phyloP scores from a whole-genome alignment of 23 red algal genomes.

The Gracilaria gracilis region DNA sequence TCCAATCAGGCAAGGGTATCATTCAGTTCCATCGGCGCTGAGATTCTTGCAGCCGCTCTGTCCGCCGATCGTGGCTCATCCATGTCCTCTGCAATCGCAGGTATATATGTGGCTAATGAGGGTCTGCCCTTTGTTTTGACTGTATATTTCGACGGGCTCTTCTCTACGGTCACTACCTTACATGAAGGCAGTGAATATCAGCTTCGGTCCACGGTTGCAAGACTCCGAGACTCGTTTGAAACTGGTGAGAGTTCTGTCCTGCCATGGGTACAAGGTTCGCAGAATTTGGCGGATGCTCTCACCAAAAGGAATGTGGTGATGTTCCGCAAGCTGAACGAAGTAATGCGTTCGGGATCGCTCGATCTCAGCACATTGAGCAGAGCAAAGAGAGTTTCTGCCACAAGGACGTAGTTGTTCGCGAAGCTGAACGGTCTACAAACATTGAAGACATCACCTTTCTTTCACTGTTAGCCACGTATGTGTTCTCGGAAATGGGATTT shows the following conservation, averaged over 20 bases:
- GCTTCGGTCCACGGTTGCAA: background rate
- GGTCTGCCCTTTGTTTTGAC: too few relatives aligned
- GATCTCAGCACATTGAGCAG: too few relatives aligned
- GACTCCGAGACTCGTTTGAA: too few relatives aligned
- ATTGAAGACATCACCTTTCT: too few relatives aligned
- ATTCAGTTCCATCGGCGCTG: slow-evolving; percentile 1
- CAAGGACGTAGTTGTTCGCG: too few relatives aligned
- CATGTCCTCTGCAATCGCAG: background rate
- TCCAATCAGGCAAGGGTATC: slow-evolving; percentile 25
- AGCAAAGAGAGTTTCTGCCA: too few relatives aligned
- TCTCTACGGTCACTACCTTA: too few relatives aligned
- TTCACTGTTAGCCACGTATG: too few relatives aligned
- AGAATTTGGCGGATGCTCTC: slow-evolving; percentile 36
- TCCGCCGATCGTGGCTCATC: background rate
- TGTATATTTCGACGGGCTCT: too few relatives aligned
- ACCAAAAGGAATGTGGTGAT: slow-evolving; percentile 43
- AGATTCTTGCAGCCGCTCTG: slow-evolving; percentile 19
- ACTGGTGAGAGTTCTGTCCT: background rate
- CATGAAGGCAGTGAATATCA: too few relatives aligned
- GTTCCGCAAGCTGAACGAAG: slow-evolving; percentile 40
- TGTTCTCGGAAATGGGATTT: too few relatives aligned
- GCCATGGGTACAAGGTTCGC: slow-evolving; percentile 7
- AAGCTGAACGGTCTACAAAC: too few relatives aligned
- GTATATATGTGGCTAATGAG: background rate
- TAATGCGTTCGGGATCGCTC: background rate